These are phyloP conservation scores for Yamadazyma takamatsuzukensis DNA, from an alignment of 805 yeast genomes.

Conservation along the genomic window DNA sequence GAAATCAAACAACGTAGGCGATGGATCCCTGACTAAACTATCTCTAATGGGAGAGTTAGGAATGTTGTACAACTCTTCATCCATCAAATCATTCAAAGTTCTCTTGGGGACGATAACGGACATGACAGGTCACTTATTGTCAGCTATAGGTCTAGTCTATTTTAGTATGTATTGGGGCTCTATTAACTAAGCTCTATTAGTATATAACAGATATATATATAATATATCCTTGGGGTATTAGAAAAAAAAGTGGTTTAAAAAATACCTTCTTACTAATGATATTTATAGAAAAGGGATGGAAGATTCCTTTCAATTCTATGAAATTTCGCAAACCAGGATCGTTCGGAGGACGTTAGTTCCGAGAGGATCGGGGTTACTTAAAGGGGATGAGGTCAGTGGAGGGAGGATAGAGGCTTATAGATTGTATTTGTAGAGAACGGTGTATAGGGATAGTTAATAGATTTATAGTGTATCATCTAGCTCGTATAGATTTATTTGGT, in stretches of 20 bases:
- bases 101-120: conserved; percentile 54
- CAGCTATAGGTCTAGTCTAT: neutral
- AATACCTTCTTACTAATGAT: no score
- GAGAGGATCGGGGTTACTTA: no score
- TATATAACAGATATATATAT: no score
- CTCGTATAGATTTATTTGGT: no score
- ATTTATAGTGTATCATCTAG: no score
- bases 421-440: no score
- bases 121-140: conserved; percentile 40
- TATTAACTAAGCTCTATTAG: no score
- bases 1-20: conserved; percentile 1
- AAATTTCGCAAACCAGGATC: neutral
- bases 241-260: no score
- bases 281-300: neutral
- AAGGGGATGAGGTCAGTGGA: no score
- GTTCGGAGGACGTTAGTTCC: neutral
- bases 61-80: conserved; percentile 52
- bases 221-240: no score
- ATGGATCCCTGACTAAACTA: conserved; percentile 2
- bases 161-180: neutral
- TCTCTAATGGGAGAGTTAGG: conserved; percentile 22
- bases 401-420: no score
- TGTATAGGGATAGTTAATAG: no score
- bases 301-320: conserved; percentile 6
- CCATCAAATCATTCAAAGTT: conserved; percentile 55